Conservation (phyloP, 164 flowering plant species). For the Vitis riparia region DNA sequence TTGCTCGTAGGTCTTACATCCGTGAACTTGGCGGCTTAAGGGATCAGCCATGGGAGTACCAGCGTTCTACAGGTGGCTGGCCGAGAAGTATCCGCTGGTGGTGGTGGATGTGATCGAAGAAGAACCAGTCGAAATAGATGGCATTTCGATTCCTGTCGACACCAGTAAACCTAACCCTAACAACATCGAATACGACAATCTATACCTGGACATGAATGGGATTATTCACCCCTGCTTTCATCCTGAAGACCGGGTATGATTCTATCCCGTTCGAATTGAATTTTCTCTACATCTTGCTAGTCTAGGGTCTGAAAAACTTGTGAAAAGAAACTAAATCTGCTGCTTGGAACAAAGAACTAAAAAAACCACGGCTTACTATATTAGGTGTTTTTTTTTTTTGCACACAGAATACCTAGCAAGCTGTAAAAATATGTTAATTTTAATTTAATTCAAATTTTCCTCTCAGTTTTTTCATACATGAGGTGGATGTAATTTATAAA, state of each 20-base stretch:
- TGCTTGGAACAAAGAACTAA: too few species aligned
- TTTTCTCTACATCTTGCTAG: background rate
- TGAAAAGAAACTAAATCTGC: background rate
- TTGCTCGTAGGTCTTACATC: background rate
- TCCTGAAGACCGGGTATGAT: conserved; percentile 84
- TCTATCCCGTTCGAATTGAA: background rate
- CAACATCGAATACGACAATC: conserved; percentile 74
- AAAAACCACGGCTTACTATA: too few species aligned
- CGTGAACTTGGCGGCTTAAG: conserved; percentile 9
- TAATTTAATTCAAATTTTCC: too few species aligned
- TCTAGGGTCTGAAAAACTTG: too few species aligned
- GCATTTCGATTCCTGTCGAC: conserved; percentile 72
- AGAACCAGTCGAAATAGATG: conserved; percentile 77
- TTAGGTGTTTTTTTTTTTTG: too few species aligned
- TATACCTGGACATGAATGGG: conserved; percentile 95
- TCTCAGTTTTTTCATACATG: too few species aligned
- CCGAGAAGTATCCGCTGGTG: conserved; percentile 86
- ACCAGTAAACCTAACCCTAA: conserved; percentile 90
- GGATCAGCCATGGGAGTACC: conserved; percentile 80
- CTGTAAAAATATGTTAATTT: too few species aligned
- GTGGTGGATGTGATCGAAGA: conserved; percentile 81
- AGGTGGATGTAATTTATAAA: too few species aligned
- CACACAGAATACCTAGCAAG: too few species aligned
- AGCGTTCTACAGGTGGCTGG: conserved; percentile 89
- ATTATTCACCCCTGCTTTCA: conserved; percentile 96